phyloP scores from a whole-genome alignment of 73 alveolate genomes.

The Durusdinium trenchii region DNA sequence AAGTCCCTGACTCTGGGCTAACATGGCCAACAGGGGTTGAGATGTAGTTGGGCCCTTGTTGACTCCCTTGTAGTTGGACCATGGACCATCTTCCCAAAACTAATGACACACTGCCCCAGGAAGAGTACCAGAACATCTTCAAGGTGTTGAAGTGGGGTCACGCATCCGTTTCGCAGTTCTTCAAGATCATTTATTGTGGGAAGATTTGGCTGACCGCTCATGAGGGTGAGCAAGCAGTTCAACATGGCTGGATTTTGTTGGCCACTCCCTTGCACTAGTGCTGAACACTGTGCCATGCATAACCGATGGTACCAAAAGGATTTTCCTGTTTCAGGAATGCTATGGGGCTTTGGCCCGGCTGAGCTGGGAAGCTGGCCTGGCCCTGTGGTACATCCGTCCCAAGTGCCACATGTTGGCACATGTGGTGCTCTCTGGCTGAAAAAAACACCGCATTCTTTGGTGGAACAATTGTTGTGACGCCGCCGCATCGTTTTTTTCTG shows the following conservation, averaged over 20 bases:
- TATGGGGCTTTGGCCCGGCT: neutral
- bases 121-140: neutral
- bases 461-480: neutral
- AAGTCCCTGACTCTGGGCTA: neutral
- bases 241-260: conserved; percentile 17
- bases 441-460: neutral
- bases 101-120: too few species aligned
- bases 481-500: neutral
- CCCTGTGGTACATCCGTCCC: neutral
- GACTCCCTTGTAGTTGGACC: too few species aligned
- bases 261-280: neutral
- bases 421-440: neutral
- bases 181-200: neutral
- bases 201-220: neutral
- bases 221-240: neutral
- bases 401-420: neutral
- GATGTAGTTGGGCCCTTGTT: too few species aligned
- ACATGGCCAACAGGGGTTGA: neutral
- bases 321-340: neutral
- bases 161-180: neutral
- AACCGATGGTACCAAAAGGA: neutral
- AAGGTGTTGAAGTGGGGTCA: neutral
- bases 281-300: neutral
- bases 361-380: neutral
- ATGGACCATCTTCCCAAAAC: neutral